These are phyloP conservation scores for Pythium grandisporangium DNA, from an alignment of 352 stramenopile genomes.

Conservation along the genomic window DNA sequence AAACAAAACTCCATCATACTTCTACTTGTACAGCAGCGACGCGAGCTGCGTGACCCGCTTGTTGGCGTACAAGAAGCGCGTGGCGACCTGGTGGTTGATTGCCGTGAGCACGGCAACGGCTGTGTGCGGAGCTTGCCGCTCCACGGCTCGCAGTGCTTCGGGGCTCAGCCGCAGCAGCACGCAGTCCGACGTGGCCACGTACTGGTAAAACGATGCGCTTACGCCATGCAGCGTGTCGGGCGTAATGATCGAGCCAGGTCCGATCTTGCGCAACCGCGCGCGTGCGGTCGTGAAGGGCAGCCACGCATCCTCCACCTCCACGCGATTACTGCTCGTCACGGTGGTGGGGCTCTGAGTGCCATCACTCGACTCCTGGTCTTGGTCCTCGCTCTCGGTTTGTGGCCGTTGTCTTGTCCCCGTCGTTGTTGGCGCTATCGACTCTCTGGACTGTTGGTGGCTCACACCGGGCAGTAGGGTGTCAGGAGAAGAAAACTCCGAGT, in stretches of 20 bases:
- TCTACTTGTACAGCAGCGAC: slow-evolving; percentile 72
- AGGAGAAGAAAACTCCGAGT: slow-evolving; percentile 62
- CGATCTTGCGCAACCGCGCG: slow-evolving; percentile 64
- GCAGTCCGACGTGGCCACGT: slow-evolving; percentile 56
- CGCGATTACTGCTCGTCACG: slow-evolving; percentile 1
- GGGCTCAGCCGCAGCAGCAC: slow-evolving; percentile 51
- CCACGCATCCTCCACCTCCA: slow-evolving; percentile 41
- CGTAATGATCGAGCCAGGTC: slow-evolving; percentile 60
- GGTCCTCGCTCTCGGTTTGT: background rate
- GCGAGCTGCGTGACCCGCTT: slow-evolving; percentile 72
- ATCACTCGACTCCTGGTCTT: no score
- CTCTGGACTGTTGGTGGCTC: no score
- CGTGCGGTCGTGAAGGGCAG: slow-evolving; percentile 53
- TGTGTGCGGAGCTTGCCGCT: slow-evolving; percentile 45
- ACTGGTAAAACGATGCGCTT: slow-evolving; percentile 35
- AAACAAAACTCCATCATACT: no score
- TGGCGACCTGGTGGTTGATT: slow-evolving; percentile 47
- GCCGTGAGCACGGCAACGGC: slow-evolving; percentile 69
- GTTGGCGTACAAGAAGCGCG: slow-evolving; percentile 58
- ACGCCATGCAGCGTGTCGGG: slow-evolving; percentile 24
- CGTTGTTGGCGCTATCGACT: no score
- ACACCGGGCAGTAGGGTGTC: slow-evolving; percentile 47
- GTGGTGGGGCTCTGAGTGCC: no score
- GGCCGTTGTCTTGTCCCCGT: no score
- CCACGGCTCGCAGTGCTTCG: slow-evolving; percentile 43